phyloP scores from a whole-genome alignment of 2,329 filamentous ascomycete genomes.

The Xylaria sp. region DNA sequence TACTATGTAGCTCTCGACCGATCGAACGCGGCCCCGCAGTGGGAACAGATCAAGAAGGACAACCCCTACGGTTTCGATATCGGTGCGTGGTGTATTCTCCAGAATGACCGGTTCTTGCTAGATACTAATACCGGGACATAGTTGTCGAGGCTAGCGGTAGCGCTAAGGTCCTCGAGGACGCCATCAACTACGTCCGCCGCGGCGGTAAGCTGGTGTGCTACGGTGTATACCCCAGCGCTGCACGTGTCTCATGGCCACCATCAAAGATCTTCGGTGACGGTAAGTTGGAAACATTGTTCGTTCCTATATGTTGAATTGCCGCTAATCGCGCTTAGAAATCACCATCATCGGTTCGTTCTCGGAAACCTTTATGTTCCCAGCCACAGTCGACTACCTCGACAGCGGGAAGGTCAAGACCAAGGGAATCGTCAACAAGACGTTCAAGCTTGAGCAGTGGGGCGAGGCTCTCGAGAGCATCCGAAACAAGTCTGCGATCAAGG shows the following conservation, averaged over 20 bases:
- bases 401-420: conserved; percentile 70
- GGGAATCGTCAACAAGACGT: conserved; percentile 79
- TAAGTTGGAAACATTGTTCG: conserved; percentile 31
- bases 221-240: conserved; percentile 73
- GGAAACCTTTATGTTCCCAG: conserved; percentile 77
- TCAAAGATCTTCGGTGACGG: conserved; percentile 72
- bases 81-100: conserved; percentile 50
- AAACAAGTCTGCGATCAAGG: conserved; percentile 80
- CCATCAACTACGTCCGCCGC: conserved; percentile 77
- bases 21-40: conserved; percentile 67
- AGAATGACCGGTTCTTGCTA: neutral
- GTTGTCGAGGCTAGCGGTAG: conserved; percentile 77
- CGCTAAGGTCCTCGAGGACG: conserved; percentile 74
- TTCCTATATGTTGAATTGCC: conserved; percentile 18
- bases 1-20: conserved; percentile 65
- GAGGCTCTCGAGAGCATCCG: conserved; percentile 77
- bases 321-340: conserved; percentile 62
- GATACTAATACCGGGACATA: conserved; percentile 43
- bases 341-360: conserved; percentile 79
- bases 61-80: conserved; percentile 81
- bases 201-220: conserved; percentile 79
- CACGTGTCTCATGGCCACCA: conserved; percentile 75
- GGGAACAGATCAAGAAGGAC: conserved; percentile 69
- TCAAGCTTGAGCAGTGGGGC: conserved; percentile 77
- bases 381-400: conserved; percentile 65